A percentile compares a stretch with the other conserved stretches of the same genome.
These are phyloP conservation scores for Cercospora zeina DNA, from an alignment of 2,329 filamentous ascomycete species.

Conservation along the genomic window DNA sequence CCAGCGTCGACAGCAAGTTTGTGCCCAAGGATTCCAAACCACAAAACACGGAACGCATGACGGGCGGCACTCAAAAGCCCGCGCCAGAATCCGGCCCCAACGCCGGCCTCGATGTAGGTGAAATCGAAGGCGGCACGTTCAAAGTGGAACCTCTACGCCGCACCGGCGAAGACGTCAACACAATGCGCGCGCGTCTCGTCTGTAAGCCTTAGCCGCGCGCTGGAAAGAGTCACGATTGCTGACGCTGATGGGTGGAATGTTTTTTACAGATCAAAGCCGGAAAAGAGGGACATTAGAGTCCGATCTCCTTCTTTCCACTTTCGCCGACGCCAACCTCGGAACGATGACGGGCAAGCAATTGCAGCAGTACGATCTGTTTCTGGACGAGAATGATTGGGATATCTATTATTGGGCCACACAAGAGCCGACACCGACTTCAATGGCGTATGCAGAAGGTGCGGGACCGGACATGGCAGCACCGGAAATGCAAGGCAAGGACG, in stretches of 20 bases:
- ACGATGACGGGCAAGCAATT: slow-evolving; percentile 73
- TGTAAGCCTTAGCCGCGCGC: slow-evolving; percentile 49
- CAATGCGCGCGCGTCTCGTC: slow-evolving; percentile 83
- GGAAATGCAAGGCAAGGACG: slow-evolving; percentile 48
- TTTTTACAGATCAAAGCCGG: slow-evolving; percentile 77
- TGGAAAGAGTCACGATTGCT: slow-evolving; percentile 26
- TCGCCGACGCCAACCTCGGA: slow-evolving; percentile 76
- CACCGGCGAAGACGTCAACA: slow-evolving; percentile 77
- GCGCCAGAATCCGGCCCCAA: slow-evolving; percentile 51
- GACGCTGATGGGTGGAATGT: slow-evolving; percentile 32
- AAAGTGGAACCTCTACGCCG: slow-evolving; percentile 86
- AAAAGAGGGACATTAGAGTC: slow-evolving; percentile 95
- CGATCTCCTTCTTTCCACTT: slow-evolving; percentile 93
- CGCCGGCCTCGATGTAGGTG: slow-evolving; percentile 75
- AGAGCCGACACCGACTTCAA: slow-evolving; percentile 62
- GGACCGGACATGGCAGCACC: slow-evolving; percentile 48
- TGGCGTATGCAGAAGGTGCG: slow-evolving; percentile 57
- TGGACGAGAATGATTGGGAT: slow-evolving; percentile 99
- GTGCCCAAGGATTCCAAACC: slow-evolving; percentile 60
- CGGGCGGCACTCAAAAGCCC: slow-evolving; percentile 60
- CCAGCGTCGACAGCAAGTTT: slow-evolving; percentile 57
- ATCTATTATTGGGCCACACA: slow-evolving; percentile 99
- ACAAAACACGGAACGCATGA: slow-evolving; percentile 65
- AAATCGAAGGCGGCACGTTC: slow-evolving; percentile 83
- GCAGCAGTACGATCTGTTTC: slow-evolving; percentile 81